These are phyloP conservation scores for Calonectria henricotiae DNA, from an alignment of 2,329 filamentous ascomycete species.

Conservation along the genomic window DNA sequence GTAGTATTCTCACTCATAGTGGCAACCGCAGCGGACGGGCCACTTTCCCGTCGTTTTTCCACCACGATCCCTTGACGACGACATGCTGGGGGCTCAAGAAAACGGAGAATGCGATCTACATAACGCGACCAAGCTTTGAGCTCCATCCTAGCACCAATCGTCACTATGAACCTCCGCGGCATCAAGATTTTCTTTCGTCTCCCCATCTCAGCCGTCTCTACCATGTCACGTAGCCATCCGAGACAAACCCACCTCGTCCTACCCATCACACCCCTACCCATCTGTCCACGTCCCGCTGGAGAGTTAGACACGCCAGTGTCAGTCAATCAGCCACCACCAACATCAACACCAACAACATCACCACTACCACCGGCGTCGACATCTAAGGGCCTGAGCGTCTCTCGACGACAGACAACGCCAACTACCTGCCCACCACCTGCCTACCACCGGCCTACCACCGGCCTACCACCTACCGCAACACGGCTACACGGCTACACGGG, in stretches of 20 bases:
- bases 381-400: slow-evolving; percentile 12
- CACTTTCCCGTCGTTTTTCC: slow-evolving; percentile 3
- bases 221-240: slow-evolving; percentile 13
- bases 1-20: slow-evolving; percentile 14
- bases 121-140: slow-evolving; percentile 7
- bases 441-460: too few species aligned
- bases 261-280: background rate
- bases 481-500: background rate
- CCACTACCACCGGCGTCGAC: slow-evolving; percentile 10
- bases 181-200: slow-evolving; percentile 9
- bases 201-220: background rate
- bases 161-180: slow-evolving; percentile 16
- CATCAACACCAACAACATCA: slow-evolving; percentile 33
- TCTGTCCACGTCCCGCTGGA: background rate
- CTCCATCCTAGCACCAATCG: slow-evolving; percentile 12
- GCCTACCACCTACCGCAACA: background rate
- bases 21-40: slow-evolving; percentile 13
- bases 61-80: slow-evolving; percentile 10
- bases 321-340: slow-evolving; percentile 25
- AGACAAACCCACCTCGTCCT: slow-evolving; percentile 17
- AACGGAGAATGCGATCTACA: slow-evolving; percentile 21
- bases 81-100: background rate
- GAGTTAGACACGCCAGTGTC: slow-evolving; percentile 18
- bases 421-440: background rate
- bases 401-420: slow-evolving; percentile 6